Base-by-base conservation (phyloP, 2,329 filamentous ascomycete species). In the Boeremia exigua region DNA sequence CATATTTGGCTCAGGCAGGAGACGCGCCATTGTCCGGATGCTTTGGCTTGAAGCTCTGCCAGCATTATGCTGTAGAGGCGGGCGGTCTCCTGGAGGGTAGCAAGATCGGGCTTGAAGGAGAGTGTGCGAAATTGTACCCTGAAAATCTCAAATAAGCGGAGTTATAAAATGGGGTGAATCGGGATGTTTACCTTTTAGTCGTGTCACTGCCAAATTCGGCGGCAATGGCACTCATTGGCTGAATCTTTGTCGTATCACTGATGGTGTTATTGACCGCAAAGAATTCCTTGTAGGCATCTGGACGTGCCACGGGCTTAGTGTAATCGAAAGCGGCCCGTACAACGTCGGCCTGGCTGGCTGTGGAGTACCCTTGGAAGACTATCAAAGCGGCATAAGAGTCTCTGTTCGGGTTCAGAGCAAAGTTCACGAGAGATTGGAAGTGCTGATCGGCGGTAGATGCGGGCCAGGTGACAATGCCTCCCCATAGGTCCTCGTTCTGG, bases 11-110 rank as follows among this genome's bases (percentile, higher is more conserved):
- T 49, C 8, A 61, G 45, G 15, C 56, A 59, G 34, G 53, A 59
- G 19, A 61, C 42, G 30, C 59, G 56, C 56, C 56, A 61, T 7
- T 54, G 40, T 12, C 59, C 39, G 65, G 72, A 53, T 70, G 66
- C 53, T 66, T 59, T 68, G n/a, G 72, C 73, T 44, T 73, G 56
- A 5, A 61, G 52, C 29, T 56, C 49, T 11, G 46, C 39, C 9
- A 61, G 5, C 5, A 61, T 5, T 12, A 50, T 67, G 37, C 67
- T 57, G 50, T 77, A 70, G 25, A 78, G 62, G n/a, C 51, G 70
- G 7, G 56, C 49, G 12, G 59, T 59, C 43, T 61, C 56, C 38
- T 59, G 56, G 11, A 61, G 53, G n/a, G 56, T 59, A 12, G 36
- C 42, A 59, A 58, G 51, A 48, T 70, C 69, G 28, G 67, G 61